These are phyloP conservation scores for Fusarium sp. DNA, from an alignment of 2,329 filamentous ascomycete genomes.

Conservation along the genomic window DNA sequence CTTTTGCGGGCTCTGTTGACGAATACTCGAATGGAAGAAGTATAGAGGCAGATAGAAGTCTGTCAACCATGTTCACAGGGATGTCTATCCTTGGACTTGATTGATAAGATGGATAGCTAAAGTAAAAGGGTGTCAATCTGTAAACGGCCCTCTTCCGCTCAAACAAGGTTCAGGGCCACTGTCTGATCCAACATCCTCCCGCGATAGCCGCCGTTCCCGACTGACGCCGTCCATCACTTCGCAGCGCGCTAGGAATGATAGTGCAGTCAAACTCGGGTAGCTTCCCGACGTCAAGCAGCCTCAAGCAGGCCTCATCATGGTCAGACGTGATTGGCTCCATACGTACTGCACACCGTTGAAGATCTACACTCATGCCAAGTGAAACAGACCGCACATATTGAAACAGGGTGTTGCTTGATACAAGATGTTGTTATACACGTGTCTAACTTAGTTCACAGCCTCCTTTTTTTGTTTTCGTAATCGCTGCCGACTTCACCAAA, in stretches of 20 bases:
- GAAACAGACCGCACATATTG: not conserved
- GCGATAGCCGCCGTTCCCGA: not conserved
- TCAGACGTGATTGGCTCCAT: not conserved
- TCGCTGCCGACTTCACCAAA: constrained; percentile 18
- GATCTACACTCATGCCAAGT: not conserved
- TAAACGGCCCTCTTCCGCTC: not conserved
- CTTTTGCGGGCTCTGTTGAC: not conserved
- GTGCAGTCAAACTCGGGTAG: not conserved
- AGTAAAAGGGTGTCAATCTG: not conserved
- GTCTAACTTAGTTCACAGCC: not conserved
- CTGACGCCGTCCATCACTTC: not conserved
- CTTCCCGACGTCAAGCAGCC: not conserved
- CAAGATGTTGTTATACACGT: not conserved
- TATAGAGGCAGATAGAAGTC: not conserved
- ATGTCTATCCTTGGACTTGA: not conserved
- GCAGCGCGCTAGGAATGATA: not conserved
- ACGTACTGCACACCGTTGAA: not conserved
- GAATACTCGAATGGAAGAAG: not conserved
- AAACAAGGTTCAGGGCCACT: not conserved
- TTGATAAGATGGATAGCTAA: not conserved
- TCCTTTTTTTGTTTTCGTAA: constrained; percentile 11
- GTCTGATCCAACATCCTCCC: not conserved
- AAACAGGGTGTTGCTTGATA: not conserved
- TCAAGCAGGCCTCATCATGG: not conserved
- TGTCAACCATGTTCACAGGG: not conserved